Conservation (phyloP, 805 yeast species). For the Priceomyces haplophilus region DNA sequence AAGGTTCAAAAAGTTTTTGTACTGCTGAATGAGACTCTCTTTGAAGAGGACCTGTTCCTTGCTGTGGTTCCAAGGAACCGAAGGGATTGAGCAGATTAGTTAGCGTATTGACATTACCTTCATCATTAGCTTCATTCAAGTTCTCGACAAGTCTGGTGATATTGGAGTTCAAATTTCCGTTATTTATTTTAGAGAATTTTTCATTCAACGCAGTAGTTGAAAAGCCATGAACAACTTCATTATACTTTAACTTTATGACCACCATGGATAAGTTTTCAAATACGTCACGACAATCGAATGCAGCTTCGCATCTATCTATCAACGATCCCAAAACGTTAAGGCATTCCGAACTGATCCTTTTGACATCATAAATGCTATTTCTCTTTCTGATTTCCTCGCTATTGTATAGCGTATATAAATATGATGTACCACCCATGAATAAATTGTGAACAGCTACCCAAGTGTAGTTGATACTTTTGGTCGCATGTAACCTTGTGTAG, state of each 20-base stretch:
- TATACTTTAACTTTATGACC: constrained; percentile 56
- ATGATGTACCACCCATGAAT: constrained; percentile 87
- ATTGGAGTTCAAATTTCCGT: constrained; percentile 36
- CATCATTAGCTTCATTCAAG: constrained; percentile 12
- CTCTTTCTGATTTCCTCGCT: constrained; percentile 50
- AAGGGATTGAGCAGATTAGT: constrained; percentile 2
- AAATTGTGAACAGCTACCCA: constrained; percentile 92
- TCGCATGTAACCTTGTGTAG: constrained; percentile 56
- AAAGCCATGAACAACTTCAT: constrained; percentile 26
- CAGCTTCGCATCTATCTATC: constrained; percentile 74
- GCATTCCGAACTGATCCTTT: constrained; percentile 52
- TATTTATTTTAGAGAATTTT: constrained; percentile 21
- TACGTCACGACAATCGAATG: constrained; percentile 64
- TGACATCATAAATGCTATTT: constrained; percentile 43
- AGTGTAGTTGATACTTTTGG: constrained; percentile 69
- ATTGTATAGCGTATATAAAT: constrained; percentile 71
- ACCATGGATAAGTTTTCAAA: constrained; percentile 72
- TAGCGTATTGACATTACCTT: not conserved
- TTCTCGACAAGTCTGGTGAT: constrained; percentile 37
- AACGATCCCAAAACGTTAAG: constrained; percentile 58
- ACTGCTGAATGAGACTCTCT: constrained; percentile 1
- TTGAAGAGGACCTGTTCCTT: not conserved
- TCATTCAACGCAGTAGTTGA: constrained; percentile 19
- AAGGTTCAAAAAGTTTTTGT: not conserved
- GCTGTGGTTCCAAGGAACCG: not conserved